phyloP scores from a whole-genome alignment of 148 eudicot genomes.

The Fagopyrum esculentum region DNA sequence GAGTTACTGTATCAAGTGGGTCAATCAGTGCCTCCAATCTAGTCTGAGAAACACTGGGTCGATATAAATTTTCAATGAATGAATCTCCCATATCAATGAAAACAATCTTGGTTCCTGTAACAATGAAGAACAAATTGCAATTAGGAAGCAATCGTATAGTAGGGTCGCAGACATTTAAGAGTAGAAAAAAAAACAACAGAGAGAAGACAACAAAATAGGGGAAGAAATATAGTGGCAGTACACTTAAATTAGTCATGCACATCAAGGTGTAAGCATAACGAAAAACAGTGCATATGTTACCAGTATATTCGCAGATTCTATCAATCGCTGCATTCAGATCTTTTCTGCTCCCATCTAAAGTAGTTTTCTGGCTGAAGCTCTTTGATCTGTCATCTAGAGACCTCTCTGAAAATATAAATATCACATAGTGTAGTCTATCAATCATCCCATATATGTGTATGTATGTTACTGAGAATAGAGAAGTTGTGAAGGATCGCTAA shows the following conservation, averaged over 20 bases:
- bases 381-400: slow-evolving; percentile 40
- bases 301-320: slow-evolving; percentile 82
- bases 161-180: neutral
- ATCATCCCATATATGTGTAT: neutral
- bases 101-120: slow-evolving; percentile 80
- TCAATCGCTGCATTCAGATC: slow-evolving; percentile 97
- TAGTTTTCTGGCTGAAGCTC: slow-evolving; percentile 47
- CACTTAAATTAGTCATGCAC: neutral
- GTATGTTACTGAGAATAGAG: neutral
- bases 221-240: neutral
- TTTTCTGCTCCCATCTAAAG: slow-evolving; percentile 91
- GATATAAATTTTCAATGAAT: slow-evolving; percentile 81
- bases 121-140: slow-evolving; percentile 15
- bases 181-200: slow-evolving; percentile 9
- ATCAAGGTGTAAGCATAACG: slow-evolving; percentile 7
- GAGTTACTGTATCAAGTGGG: slow-evolving; percentile 82
- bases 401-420: slow-evolving; percentile 34
- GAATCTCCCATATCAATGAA: slow-evolving; percentile 94
- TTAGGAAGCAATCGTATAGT: neutral
- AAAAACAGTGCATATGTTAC: slow-evolving; percentile 30
- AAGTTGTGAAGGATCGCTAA: neutral
- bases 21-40: slow-evolving; percentile 81
- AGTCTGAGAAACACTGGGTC: slow-evolving; percentile 78
- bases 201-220: neutral
- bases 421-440: slow-evolving; percentile 6